Evolutionary conservation across 208 protist species (phyloP), one percentile per base, ranked within the genome.

Genomic region (Naegleria lovaniensis): DNA sequence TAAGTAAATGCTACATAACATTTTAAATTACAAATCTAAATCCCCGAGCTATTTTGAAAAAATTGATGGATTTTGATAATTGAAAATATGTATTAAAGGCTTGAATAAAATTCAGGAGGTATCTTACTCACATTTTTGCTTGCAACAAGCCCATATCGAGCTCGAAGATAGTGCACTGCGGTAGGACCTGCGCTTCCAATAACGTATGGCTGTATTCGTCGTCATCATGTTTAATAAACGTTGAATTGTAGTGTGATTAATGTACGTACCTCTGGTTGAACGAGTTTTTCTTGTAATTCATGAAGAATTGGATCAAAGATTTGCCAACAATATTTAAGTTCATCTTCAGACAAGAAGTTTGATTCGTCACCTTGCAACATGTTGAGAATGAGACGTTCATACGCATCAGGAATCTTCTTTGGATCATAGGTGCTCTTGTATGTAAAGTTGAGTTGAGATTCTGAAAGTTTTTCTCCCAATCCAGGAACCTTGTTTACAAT

Each of bases 311-410:
- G 96, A 11, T 95, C 97, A 91, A 97, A 98, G 91, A 98, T 97
- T 86, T 93, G 94, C 96, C 96, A 98, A 55, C 96, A 95, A 36
- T 95, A 95, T 58, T 97, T 96, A 29, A 98, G 93, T 92, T 98
- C 96, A 91, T 98, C 96, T 91, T 95, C 95, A 41, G 95, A 95
- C 29, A 98, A 96, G 93, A 98, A 98, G 92, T 97, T 97, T 43
- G 95, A 96, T 33, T 94, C 94, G 92, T 96, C 95, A 40, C 96
- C 96, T 16, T 94, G 90, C 22, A 98, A 38, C 29, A 95, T 95
- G 58, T 97, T 95, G 91, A 95, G 94, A 90, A 98, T 96, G 55
- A 98, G 94, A 90, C 94, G 96, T 92, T 97, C 96, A 90, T 98
- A 98, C 16, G 96, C 96, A 43, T 98, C 96, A 5, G 96, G 96